Percentiles rank a stretch among this genome's conserved stretches.
These are phyloP conservation scores for Aureobasidium zeae DNA, from an alignment of 2,329 filamentous ascomycete genomes.

Conservation along the genomic window DNA sequence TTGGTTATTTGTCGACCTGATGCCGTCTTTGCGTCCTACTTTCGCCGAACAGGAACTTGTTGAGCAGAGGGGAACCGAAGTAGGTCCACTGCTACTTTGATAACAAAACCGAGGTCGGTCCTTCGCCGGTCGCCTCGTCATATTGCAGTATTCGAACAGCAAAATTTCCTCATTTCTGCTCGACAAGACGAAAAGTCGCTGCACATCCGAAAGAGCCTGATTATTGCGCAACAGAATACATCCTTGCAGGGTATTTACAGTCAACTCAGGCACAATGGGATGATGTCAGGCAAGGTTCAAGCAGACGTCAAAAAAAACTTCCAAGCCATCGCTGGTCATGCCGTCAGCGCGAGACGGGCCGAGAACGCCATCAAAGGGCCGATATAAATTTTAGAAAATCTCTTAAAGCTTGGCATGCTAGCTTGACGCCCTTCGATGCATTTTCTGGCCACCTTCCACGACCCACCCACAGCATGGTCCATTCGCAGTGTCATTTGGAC, in stretches of 20 bases:
- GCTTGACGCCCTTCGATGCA: slow-evolving; percentile 7
- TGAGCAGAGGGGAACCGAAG: slow-evolving; percentile 9
- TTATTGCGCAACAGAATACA: too few relatives aligned
- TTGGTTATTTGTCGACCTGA: neutral
- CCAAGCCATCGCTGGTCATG: slow-evolving; percentile 6
- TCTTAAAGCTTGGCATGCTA: slow-evolving; percentile 4
- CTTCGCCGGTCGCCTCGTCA: slow-evolving; percentile 8
- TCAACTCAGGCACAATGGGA: too few relatives aligned
- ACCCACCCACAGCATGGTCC: slow-evolving; percentile 8
- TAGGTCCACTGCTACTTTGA: slow-evolving; percentile 9
- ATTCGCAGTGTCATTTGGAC: neutral
- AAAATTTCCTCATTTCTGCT: neutral
- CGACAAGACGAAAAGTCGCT: too few relatives aligned
- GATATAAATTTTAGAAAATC: neutral
- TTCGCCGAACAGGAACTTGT: slow-evolving; percentile 12
- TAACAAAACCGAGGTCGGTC: slow-evolving; percentile 12
- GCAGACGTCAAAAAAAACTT: slow-evolving; percentile 14
- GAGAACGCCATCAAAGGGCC: slow-evolving; percentile 14
- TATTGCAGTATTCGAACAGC: too few relatives aligned
- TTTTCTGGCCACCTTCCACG: slow-evolving; percentile 13
- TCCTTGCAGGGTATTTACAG: too few relatives aligned
- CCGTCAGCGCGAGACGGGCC: slow-evolving; percentile 10
- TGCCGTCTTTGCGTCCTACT: neutral
- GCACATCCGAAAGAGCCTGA: too few relatives aligned
- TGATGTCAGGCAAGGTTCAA: too few relatives aligned